phyloP scores from a whole-genome alignment of 2,329 filamentous ascomycete species.

The Diplocarpon rosae region DNA sequence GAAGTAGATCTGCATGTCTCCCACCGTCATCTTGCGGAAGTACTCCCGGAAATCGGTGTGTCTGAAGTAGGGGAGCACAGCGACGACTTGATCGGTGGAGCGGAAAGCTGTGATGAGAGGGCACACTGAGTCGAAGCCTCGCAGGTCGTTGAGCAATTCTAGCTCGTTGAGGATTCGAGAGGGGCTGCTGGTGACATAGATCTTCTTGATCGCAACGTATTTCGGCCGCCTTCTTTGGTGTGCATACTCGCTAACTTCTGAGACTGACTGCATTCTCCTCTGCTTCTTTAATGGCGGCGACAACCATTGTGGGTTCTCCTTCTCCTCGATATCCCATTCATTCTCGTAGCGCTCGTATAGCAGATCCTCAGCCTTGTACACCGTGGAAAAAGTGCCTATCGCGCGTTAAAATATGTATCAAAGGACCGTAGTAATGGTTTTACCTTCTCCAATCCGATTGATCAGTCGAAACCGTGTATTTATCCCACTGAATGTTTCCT shows the following conservation, averaged over 20 bases:
- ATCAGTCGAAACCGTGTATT: constrained; percentile 77
- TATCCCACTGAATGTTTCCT: constrained; percentile 74
- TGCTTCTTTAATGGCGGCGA: constrained; percentile 52
- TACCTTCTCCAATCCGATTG: constrained; percentile 94
- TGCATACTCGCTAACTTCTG: constrained; percentile 21
- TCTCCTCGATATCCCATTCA: constrained; percentile 67
- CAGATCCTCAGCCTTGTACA: constrained; percentile 96
- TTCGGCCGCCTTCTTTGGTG: constrained; percentile 43
- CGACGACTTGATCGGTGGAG: constrained; percentile 85
- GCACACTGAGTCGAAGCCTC: constrained; percentile 74
- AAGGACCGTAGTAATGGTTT: constrained; percentile 3
- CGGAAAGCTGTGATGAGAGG: constrained; percentile 96
- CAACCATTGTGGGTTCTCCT: constrained; percentile 54
- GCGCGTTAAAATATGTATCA: constrained; percentile 10
- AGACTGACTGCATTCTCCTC: constrained; percentile 28
- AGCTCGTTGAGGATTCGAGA: constrained; percentile 92
- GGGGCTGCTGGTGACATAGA: constrained; percentile 95
- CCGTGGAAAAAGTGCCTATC: constrained; percentile 89
- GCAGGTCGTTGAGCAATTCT: constrained; percentile 80
- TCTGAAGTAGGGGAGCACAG: constrained; percentile 88
- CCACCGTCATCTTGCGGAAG: constrained; percentile 78
- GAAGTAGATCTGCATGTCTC: constrained; percentile 84
- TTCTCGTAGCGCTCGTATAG: constrained; percentile 76
- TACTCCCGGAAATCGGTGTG: constrained; percentile 93
- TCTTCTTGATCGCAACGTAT: constrained; percentile 97